phyloP scores from a whole-genome alignment of 2,329 filamentous ascomycete species.

The Xylariaceae sp. region DNA sequence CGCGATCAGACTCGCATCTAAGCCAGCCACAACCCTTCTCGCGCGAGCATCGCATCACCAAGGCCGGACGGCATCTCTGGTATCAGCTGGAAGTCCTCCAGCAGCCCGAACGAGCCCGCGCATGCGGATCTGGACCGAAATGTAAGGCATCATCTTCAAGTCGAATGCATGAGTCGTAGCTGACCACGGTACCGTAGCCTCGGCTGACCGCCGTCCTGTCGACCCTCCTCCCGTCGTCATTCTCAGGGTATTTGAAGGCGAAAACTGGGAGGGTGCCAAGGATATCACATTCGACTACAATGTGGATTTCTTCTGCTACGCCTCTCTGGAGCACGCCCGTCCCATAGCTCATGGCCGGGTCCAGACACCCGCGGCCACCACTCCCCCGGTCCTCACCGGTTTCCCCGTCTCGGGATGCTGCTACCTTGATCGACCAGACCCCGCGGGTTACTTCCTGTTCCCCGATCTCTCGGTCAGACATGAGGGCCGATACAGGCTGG shows the following conservation, averaged over 20 bases:
- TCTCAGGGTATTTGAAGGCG: slow-evolving; percentile 73
- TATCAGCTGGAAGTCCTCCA: slow-evolving; percentile 85
- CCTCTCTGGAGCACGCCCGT: slow-evolving; percentile 80
- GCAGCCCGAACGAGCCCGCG: slow-evolving; percentile 87
- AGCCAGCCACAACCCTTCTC: slow-evolving; percentile 14
- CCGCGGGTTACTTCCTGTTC: slow-evolving; percentile 91
- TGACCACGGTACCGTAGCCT: slow-evolving; percentile 42
- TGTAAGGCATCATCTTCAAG: slow-evolving; percentile 57
- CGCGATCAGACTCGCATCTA: slow-evolving; percentile 9
- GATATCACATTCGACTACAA: slow-evolving; percentile 88
- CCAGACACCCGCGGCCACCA: slow-evolving; percentile 56
- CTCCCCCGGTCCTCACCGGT: slow-evolving; percentile 80
- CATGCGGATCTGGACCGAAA: slow-evolving; percentile 91
- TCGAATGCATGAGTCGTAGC: not conserved
- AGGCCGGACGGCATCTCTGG: slow-evolving; percentile 67
- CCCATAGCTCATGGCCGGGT: slow-evolving; percentile 75
- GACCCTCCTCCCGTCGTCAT: slow-evolving; percentile 93
- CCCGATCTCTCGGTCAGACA: slow-evolving; percentile 93
- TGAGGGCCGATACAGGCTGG: slow-evolving; percentile 85
- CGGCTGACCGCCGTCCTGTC: slow-evolving; percentile 82
- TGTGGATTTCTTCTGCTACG: slow-evolving; percentile 95
- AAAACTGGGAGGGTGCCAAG: slow-evolving; percentile 49
- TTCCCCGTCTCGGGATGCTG: slow-evolving; percentile 94
- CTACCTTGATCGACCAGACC: slow-evolving; percentile 78
- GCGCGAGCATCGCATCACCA: slow-evolving; percentile 48